Conservation (phyloP, 1,139 yeast genomes). For the Candida pseudocylindracea region DNA sequence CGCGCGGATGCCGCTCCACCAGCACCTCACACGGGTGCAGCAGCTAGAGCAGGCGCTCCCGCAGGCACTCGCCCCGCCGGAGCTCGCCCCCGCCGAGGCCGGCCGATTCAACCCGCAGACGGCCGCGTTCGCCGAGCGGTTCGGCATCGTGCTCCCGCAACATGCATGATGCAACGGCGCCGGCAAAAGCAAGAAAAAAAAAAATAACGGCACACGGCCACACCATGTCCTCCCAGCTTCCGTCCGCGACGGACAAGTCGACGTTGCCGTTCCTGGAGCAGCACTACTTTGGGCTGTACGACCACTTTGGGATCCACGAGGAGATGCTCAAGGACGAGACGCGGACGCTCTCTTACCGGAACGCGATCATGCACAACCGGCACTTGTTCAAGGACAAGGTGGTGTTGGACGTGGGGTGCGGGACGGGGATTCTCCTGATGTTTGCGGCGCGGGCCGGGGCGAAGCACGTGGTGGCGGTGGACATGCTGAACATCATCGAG, state of each 20-base stretch:
- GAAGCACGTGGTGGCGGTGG: slow-evolving; percentile 89
- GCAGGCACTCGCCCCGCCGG: too few relatives aligned
- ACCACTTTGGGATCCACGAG: slow-evolving; percentile 95
- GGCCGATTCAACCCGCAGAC: too few relatives aligned
- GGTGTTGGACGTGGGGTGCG: slow-evolving; percentile 98
- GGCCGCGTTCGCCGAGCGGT: too few relatives aligned
- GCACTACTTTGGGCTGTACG: slow-evolving; percentile 88
- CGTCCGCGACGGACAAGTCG: slow-evolving; percentile 26
- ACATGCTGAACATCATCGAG: slow-evolving; percentile 89
- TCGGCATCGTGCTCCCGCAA: too few relatives aligned
- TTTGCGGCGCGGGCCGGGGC: slow-evolving; percentile 98
- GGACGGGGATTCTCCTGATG: slow-evolving; percentile 93
- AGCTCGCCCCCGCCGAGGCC: too few relatives aligned
- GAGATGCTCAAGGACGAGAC: slow-evolving; percentile 95
- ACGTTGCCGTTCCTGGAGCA: slow-evolving; percentile 47
- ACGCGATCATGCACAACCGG: slow-evolving; percentile 82
- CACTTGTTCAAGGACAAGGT: slow-evolving; percentile 78
- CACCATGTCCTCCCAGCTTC: background rate
- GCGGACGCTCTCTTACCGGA: slow-evolving; percentile 79
- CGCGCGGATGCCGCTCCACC: too few relatives aligned
- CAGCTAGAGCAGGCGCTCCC: too few relatives aligned
- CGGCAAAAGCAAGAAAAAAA: too few relatives aligned
- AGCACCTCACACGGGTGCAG: too few relatives aligned
- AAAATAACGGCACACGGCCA: background rate
- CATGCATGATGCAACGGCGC: too few relatives aligned